Evolutionary conservation across 2,329 filamentous ascomycete genomes (phyloP), one percentile per base, ranked within the genome.

Genomic region (Ceratocystiopsis sp.): DNA sequence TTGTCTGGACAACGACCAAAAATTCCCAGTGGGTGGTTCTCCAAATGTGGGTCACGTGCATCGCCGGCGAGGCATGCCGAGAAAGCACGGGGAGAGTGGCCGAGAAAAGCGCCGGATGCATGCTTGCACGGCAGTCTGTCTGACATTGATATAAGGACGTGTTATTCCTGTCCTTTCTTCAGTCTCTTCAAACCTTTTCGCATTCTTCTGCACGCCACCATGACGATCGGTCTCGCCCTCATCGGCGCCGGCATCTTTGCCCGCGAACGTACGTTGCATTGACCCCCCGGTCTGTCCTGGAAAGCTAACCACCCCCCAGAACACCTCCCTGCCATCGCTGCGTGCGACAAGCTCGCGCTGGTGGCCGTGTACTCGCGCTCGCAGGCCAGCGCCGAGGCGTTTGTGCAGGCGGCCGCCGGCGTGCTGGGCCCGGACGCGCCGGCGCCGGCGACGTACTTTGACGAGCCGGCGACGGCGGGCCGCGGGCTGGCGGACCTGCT

Each of bases 341-440:
- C 68, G 25, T 65, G 60, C 43, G 54, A 64, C 10, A 43, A 54
- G 35, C 59, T 81, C 12, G 57, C 59, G 13, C 66, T 84, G 49
- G 79, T 75, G 59, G 75, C 76, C 18, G 64, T 80, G 49, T 84
- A 78, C 59, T 80, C 76, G 4, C 72, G 78, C 42, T 73, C 73
- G 12, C 64, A 72, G 41, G 58, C 63, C 16, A 75, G 75, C 1
- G 76, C 75, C n/a, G 54, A 69, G 48, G 57, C 59, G 2, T 60
- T 65, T 21, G 32, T 11, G 4, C 3, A 14, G 32, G 32, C 32
- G 4, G 32, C 13, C 11, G 32, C 32, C 32, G 32, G 13, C 32
- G 32, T 33, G 4, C 32, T 33, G 4, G 32, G 32, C 32, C 4
- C 32, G 32, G 32, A 33, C 32, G 32, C 4, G 32, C 11, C 32